A percentile compares a stretch with the other conserved stretches of the same genome.
phyloP scores from a whole-genome alignment of 2,329 filamentous ascomycete species.

The Samsoniella hepiali region DNA sequence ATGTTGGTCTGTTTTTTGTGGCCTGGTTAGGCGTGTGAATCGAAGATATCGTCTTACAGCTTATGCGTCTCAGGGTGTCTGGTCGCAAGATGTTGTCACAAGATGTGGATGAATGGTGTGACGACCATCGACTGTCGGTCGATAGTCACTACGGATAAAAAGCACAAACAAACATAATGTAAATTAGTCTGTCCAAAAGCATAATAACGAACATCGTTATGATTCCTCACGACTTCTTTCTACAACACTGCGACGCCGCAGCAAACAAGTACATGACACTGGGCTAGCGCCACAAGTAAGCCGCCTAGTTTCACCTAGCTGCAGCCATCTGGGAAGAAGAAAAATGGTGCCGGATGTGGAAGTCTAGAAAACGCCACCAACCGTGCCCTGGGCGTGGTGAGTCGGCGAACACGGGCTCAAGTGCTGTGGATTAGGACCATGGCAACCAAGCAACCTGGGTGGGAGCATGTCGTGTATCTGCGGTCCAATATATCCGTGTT shows the following conservation, averaged over 20 bases:
- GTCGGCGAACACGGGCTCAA: background rate
- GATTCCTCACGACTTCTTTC: no score
- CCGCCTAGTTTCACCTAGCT: conserved; percentile 10
- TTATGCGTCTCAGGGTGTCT: no score
- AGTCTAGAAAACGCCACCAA: conserved; percentile 1
- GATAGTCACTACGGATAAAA: no score
- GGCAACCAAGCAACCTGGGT: background rate
- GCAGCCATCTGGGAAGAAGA: background rate
- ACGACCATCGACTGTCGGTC: no score
- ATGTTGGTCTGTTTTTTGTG: no score
- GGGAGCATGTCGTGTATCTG: background rate
- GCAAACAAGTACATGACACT: conserved; percentile 5
- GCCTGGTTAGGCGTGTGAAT: no score
- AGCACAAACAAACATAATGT: background rate
- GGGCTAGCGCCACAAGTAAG: background rate
- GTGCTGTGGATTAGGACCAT: background rate
- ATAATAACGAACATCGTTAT: background rate
- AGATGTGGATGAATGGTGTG: no score
- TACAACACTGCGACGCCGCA: background rate
- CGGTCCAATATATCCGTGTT: background rate
- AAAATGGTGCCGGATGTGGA: background rate
- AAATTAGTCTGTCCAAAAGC: no score
- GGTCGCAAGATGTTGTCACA: no score
- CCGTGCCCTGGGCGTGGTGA: background rate
- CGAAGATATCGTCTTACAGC: no score